These are phyloP conservation scores for Cymbopogon flexuosus DNA, from an alignment of 202 grass and related monocot genomes.

Conservation along the genomic window DNA sequence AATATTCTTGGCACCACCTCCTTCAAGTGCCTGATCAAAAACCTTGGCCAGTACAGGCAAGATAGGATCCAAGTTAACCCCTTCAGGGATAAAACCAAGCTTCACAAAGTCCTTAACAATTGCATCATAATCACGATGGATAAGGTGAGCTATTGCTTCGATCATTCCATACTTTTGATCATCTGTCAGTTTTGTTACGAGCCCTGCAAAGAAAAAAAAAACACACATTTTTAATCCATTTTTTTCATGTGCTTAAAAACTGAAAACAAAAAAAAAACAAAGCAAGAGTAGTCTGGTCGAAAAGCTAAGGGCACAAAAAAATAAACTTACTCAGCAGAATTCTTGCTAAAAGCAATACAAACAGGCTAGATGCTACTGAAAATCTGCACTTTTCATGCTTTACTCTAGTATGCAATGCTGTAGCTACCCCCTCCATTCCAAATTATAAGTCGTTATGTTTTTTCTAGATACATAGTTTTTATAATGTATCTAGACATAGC, in stretches of 20 bases:
- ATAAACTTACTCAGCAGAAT: background rate
- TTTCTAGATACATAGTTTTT: too few relatives aligned
- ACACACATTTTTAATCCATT: background rate
- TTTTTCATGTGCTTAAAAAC: background rate
- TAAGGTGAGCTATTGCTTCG: constrained; percentile 94
- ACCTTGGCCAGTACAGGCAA: constrained; percentile 91
- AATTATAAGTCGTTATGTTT: too few relatives aligned
- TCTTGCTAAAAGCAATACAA: background rate
- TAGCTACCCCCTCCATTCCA: background rate
- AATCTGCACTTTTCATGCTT: constrained; percentile 16
- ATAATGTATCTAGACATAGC: too few relatives aligned
- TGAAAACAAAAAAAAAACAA: background rate
- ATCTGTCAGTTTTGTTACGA: constrained; percentile 93
- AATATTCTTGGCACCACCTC: constrained; percentile 95
- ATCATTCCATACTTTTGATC: constrained; percentile 98
- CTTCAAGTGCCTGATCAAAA: constrained; percentile 98
- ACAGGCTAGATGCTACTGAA: background rate
- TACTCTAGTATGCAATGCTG: background rate
- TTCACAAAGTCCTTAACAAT: constrained; percentile 97
- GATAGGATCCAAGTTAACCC: constrained; percentile 91
- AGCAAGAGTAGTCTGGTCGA: background rate
- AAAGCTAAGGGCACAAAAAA: background rate
- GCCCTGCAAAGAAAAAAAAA: constrained; percentile 50
- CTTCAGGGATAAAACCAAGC: constrained; percentile 93
- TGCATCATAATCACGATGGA: constrained; percentile 90